Conservation (phyloP, 2,329 filamentous ascomycete species). For the Fonsecaea pugnacius region DNA sequence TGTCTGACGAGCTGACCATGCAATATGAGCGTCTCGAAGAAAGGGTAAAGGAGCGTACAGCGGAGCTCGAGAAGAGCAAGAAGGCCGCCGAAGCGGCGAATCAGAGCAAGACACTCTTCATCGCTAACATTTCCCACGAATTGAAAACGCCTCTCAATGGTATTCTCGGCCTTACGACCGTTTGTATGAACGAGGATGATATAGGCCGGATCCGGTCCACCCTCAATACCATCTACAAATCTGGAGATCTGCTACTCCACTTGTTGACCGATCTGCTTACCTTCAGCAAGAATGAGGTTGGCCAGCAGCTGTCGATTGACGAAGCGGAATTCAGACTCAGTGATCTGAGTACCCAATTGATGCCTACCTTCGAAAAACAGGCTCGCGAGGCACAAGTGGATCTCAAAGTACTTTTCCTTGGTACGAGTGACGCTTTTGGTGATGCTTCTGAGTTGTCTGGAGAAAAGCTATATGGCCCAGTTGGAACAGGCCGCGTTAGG, state of each 20-base stretch:
- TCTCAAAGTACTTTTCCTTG: constrained; percentile 73
- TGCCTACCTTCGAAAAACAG: constrained; percentile 89
- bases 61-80: constrained; percentile 84
- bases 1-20: constrained; percentile 86
- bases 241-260: constrained; percentile 80
- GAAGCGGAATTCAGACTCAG: constrained; percentile 82
- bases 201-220: constrained; percentile 77
- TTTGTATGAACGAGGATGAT: constrained; percentile 91
- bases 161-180: constrained; percentile 89
- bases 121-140: constrained; percentile 88
- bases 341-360: constrained; percentile 81
- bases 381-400: constrained; percentile 77
- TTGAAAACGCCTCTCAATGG: constrained; percentile 94
- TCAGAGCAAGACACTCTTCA: constrained; percentile 95
- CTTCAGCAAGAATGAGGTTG: constrained; percentile 94
- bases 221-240: constrained; percentile 86
- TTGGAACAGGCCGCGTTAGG: constrained; percentile 70
- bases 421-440: constrained; percentile 49
- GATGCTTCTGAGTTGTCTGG: constrained; percentile 36
- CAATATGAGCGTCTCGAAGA: constrained; percentile 85
- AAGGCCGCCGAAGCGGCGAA: constrained; percentile 93
- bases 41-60: constrained; percentile 79
- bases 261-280: constrained; percentile 86
- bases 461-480: constrained; percentile 64
- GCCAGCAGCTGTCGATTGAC: constrained; percentile 78